Base-by-base conservation (phyloP, 441 rosid species). In the Brassica balearica region DNA sequence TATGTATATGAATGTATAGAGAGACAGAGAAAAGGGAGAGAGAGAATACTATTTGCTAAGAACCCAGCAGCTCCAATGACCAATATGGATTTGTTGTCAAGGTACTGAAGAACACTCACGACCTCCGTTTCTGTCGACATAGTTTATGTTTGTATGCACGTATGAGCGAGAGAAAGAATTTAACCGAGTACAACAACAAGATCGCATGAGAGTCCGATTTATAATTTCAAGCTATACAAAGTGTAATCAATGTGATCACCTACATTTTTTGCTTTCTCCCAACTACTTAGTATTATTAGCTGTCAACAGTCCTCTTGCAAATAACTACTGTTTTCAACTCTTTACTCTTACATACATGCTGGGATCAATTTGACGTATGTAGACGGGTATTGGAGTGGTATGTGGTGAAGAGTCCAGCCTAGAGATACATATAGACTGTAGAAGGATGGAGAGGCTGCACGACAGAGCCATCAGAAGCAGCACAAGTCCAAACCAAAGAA, bases 61-160 rank as follows among this genome's bases (percentile, higher is more conserved):
- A 87, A 87, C 1, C 90, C 88, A 65, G 90, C 84, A 53, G 90
- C 88, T 10, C 88, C 88, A 51, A 77, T 81, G 34, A 85, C 83
- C 69, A 87, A 69, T 74, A 85, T 77, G 69, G 84, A 80, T 78
- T 85, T 87, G 79, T 80, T 75, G 72, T 85, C 84, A 8, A 87
- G 81, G 68, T 83, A 87, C 77, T 76, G 73, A 68, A 85, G 80
- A 32, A 87, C 73, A 73, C 84, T 82, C 20, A 69, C 84, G 38
- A 70, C 63, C 81, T 87, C 88, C 85, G 43, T 77, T 32, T 64
- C 76, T 2, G 56, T 67, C 72, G 72, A 51, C 74, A 72, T 73
- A 32, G 1, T 20, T 60, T 64, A 32, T 65, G 34, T 65, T 38
- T 69, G 48, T 59, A 29, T n/a, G 9, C 36, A 71, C 22, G 59